phyloP scores from a whole-genome alignment of 371 early-diverging fungal species.

The Fennellomyces sp. region DNA sequence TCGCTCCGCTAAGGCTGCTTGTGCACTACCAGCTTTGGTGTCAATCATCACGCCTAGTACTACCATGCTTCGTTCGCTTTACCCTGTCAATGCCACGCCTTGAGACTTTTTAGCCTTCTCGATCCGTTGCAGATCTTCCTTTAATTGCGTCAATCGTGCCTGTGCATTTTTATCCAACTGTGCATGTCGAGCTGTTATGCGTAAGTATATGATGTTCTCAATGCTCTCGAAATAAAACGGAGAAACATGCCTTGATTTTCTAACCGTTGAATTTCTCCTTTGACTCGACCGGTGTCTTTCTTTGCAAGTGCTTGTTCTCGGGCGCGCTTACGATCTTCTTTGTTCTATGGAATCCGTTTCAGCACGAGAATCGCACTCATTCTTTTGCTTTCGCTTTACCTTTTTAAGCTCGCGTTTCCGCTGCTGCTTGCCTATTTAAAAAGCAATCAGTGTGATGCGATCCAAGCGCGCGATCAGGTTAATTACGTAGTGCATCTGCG shows the following conservation, averaged over 20 bases:
- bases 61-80: background rate
- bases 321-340: conserved; percentile 59
- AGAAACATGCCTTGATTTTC: conserved; percentile 48
- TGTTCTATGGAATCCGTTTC: conserved; percentile 46
- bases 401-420: conserved; percentile 69
- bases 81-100: conserved; percentile 2
- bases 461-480: background rate
- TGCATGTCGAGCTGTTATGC: conserved; percentile 25
- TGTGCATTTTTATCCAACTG: conserved; percentile 55
- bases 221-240: no score
- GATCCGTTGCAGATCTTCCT: conserved; percentile 46
- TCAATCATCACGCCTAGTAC: background rate
- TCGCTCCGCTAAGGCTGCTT: conserved; percentile 42
- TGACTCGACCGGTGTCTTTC: conserved; percentile 50
- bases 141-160: conserved; percentile 45
- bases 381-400: conserved; percentile 29
- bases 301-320: conserved; percentile 55
- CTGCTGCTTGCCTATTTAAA: conserved; percentile 58
- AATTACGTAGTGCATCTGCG: conserved; percentile 52
- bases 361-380: no score
- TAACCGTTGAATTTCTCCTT: conserved; percentile 45
- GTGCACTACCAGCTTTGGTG: conserved; percentile 23
- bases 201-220: background rate
- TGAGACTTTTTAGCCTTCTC: conserved; percentile 47
- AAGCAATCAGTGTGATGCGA: conserved; percentile 28